Percentiles rank a stretch among this genome's conserved stretches.
Evolutionary conservation across 139 green algal genomes (phyloP).

Genomic region (Ulvella scutata): DNA sequence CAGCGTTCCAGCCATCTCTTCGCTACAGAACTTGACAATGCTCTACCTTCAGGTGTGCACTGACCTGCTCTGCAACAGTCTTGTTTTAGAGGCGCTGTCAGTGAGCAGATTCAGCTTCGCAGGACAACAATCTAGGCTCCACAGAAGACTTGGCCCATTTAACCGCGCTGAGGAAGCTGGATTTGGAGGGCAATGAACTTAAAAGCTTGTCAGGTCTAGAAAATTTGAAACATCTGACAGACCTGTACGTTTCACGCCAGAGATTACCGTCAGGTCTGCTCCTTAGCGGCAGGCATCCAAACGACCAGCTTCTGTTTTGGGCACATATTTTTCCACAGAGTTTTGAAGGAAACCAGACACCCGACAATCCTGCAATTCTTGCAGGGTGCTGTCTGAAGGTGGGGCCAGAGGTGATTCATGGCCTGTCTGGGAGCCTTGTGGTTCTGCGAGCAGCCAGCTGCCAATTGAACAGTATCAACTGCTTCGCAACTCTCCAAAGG

Average conservation of each 20-base stretch:
- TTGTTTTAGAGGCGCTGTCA: not conserved
- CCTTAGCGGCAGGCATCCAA: no score
- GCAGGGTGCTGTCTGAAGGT: not conserved
- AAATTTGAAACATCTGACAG: not conserved
- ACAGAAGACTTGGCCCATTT: not conserved
- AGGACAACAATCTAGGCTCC: not conserved
- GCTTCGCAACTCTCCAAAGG: not conserved
- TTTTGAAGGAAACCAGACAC: no score
- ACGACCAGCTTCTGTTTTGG: no score
- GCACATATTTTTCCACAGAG: no score
- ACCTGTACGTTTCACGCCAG: not conserved
- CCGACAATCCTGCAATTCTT: no score
- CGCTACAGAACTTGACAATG: not conserved
- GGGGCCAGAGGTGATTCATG: not conserved
- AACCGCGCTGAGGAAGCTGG: not conserved
- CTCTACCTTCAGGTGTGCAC: not conserved
- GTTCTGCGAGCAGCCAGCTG: not conserved
- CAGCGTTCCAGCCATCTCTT: not conserved
- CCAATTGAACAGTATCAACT: not conserved
- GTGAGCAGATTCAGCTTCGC: not conserved
- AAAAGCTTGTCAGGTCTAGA: not conserved
- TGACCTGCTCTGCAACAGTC: not conserved
- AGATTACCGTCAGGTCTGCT: no score
- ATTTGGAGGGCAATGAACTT: not conserved
- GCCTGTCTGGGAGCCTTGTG: not conserved